A percentile compares a stretch with the other conserved stretches of the same genome.
phyloP scores from a whole-genome alignment of 2,329 filamentous ascomycete species.

The Hypoxylon sp. region DNA sequence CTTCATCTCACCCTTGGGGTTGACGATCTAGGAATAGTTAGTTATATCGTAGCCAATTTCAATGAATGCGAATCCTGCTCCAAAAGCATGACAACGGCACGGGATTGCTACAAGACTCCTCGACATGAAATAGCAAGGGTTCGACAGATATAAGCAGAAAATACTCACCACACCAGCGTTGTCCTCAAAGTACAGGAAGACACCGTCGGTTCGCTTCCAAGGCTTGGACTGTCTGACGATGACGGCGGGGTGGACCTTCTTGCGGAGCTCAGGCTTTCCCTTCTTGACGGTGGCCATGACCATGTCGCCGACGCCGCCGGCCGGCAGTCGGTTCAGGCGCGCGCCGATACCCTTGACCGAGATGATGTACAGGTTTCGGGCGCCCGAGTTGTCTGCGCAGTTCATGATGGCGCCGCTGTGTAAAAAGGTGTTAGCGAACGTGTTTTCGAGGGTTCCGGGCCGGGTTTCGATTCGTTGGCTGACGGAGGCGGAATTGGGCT shows the following conservation, averaged over 20 bases:
- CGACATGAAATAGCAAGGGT: not conserved
- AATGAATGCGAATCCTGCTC: constrained; percentile 47
- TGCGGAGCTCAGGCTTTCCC: constrained; percentile 99
- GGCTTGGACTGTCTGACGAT: constrained; percentile 99
- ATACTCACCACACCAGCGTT: constrained; percentile 95
- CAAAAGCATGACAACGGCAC: not conserved
- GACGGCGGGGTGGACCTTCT: constrained; percentile 99
- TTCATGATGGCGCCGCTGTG: constrained; percentile 98
- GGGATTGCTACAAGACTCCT: not conserved
- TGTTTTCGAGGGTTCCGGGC: constrained; percentile 1
- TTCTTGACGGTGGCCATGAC: constrained; percentile 99
- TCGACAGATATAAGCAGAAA: not conserved
- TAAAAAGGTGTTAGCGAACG: constrained; percentile 28
- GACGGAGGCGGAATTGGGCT: too few relatives aligned
- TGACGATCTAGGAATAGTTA: constrained; percentile 79
- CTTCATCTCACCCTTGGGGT: constrained; percentile 99
- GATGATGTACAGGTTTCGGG: constrained; percentile 99
- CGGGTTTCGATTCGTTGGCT: constrained; percentile 9
- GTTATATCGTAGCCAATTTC: not conserved
- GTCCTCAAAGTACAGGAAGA: constrained; percentile 99
- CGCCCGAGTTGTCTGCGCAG: constrained; percentile 99
- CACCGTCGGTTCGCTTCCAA: constrained; percentile 97
- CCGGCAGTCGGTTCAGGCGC: constrained; percentile 95
- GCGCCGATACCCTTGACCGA: constrained; percentile 98
- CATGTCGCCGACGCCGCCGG: constrained; percentile 99